A percentile compares a stretch with the other conserved stretches of the same genome.
Conservation (phyloP, 176 grass and related monocot species). For the Carex parvula region DNA sequence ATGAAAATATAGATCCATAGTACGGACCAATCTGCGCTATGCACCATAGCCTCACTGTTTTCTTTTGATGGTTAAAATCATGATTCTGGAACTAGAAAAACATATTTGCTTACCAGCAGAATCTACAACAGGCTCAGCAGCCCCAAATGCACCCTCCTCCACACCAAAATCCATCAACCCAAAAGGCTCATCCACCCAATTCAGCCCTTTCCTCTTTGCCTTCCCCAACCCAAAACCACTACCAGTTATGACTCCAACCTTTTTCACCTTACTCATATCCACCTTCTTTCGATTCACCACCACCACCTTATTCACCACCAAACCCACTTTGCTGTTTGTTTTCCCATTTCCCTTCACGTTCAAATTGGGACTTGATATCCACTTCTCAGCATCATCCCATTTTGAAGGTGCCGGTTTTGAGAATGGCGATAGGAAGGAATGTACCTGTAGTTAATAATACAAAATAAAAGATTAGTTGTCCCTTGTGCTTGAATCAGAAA, state of each 20-base stretch:
- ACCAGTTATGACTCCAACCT: conserved; percentile 37
- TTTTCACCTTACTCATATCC: conserved; percentile 32
- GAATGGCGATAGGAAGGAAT: conserved; percentile 55
- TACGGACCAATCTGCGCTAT: too few species aligned
- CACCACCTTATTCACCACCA: conserved; percentile 48
- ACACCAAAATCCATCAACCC: conserved; percentile 21
- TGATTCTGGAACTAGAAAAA: conserved; percentile 7
- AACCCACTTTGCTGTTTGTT: conserved; percentile 15
- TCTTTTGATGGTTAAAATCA: background rate
- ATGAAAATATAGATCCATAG: too few species aligned
- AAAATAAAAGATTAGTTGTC: background rate
- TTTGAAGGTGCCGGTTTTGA: conserved; percentile 82
- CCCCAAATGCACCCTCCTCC: conserved; percentile 9
- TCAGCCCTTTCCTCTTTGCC: conserved; percentile 12
- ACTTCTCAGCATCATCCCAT: conserved; percentile 95
- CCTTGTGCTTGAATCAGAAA: background rate
- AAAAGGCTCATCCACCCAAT: conserved; percentile 35
- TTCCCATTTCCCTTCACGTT: conserved; percentile 36
- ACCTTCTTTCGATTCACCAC: conserved; percentile 42
- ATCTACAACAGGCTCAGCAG: conserved; percentile 30
- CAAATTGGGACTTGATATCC: conserved; percentile 81
- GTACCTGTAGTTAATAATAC: background rate
- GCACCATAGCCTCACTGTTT: too few species aligned
- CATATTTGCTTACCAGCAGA: conserved; percentile 35
- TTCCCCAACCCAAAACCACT: conserved; percentile 23